phyloP scores from a whole-genome alignment of 2,329 filamentous ascomycete genomes.

The Colletotrichum sp. region DNA sequence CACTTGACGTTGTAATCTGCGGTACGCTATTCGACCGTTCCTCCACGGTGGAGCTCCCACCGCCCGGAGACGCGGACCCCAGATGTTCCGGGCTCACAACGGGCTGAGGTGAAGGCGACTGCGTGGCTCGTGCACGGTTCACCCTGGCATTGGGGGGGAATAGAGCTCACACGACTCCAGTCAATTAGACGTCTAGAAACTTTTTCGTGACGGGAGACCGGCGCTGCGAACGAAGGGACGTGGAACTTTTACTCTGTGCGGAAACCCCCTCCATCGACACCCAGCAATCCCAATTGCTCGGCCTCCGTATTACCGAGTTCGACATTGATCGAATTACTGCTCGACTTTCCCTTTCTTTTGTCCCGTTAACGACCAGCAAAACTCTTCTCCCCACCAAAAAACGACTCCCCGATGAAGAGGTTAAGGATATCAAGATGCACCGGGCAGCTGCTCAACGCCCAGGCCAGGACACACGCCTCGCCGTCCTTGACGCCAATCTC shows the following conservation, averaged over 20 bases:
- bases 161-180: constrained; percentile 37
- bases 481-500: constrained; percentile 17
- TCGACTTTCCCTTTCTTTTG: background rate
- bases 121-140: constrained; percentile 10
- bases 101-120: background rate
- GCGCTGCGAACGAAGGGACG: constrained; percentile 13
- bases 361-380: background rate
- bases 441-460: constrained; percentile 44
- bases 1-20: constrained; percentile 15
- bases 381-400: background rate
- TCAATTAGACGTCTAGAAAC: constrained; percentile 34
- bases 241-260: constrained; percentile 9
- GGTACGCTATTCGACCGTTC: background rate
- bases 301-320: constrained; percentile 12
- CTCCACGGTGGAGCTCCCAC: constrained; percentile 1
- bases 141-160: background rate
- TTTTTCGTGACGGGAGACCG: constrained; percentile 32
- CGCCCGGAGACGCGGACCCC: constrained; percentile 3
- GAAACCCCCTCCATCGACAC: background rate
- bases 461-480: constrained; percentile 21
- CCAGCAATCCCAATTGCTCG: constrained; percentile 40
- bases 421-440: constrained; percentile 46
- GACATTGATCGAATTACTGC: constrained; percentile 6
- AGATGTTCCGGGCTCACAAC: constrained; percentile 4
- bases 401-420: constrained; percentile 41